Percentiles rank a stretch among this genome's conserved stretches.
Evolutionary conservation across 495 filamentous ascomycete genomes (phyloP).

Genomic region (Staphylotrichum tortipilum): DNA sequence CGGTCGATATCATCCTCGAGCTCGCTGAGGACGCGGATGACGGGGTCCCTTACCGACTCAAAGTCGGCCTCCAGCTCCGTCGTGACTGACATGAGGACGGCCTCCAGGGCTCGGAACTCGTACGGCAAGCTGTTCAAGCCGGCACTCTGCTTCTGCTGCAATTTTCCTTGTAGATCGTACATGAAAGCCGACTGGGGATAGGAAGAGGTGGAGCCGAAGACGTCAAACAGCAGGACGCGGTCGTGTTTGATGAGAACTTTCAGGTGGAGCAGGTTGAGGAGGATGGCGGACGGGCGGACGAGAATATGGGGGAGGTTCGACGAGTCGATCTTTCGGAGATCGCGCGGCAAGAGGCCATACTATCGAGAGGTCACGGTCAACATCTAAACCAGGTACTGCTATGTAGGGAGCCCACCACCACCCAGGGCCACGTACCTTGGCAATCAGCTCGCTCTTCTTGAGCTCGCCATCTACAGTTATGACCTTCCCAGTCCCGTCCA

Average conservation of each 20-base stretch:
- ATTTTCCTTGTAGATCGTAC: constrained; percentile 69
- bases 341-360: constrained; percentile 92
- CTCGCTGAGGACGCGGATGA: constrained; percentile 77
- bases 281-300: constrained; percentile 84
- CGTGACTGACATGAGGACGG: constrained; percentile 75
- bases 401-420: too few species aligned
- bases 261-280: constrained; percentile 89
- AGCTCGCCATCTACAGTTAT: constrained; percentile 94
- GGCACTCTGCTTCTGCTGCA: constrained; percentile 45
- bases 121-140: constrained; percentile 52
- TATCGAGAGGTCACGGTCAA: constrained; percentile 24
- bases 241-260: constrained; percentile 91
- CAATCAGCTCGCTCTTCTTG: constrained; percentile 91
- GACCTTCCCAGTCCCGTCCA: constrained; percentile 87
- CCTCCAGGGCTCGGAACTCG: constrained; percentile 70
- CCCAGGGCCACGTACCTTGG: constrained; percentile 56
- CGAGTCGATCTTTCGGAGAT: constrained; percentile 97
- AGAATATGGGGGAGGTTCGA: constrained; percentile 95
- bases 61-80: constrained; percentile 86
- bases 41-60: constrained; percentile 82
- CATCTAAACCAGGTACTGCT: too few species aligned
- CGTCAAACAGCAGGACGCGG: constrained; percentile 88
- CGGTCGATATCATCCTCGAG: constrained; percentile 95
- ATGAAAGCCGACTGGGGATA: constrained; percentile 95
- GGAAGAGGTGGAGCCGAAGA: constrained; percentile 88